These are phyloP conservation scores for Sutorius eximius DNA, from an alignment of 1,284 basidiomycete species.

Conservation along the genomic window DNA sequence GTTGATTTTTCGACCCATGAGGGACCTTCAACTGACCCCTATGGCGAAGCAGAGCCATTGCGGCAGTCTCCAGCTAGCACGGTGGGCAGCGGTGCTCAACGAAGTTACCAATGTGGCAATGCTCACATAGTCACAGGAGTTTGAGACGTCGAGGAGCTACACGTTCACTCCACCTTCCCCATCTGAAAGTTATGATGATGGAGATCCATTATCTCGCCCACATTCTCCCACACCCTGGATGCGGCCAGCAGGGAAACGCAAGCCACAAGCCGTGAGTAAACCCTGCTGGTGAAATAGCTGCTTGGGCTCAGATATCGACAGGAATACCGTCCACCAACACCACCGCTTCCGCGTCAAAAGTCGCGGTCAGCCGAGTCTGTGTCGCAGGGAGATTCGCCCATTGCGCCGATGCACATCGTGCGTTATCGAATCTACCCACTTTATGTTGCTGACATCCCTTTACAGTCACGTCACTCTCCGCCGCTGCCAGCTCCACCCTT, in stretches of 20 bases:
- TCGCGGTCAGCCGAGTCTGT: slow-evolving; percentile 29
- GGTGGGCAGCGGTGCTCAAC: slow-evolving; percentile 34
- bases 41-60: slow-evolving; percentile 36
- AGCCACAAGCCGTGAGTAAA: slow-evolving; percentile 36
- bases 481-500: slow-evolving; percentile 29
- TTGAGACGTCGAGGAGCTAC: slow-evolving; percentile 34
- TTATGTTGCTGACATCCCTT: slow-evolving; percentile 5
- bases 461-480: slow-evolving; percentile 32
- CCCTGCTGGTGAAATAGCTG: neutral
- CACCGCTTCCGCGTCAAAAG: slow-evolving; percentile 47
- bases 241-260: slow-evolving; percentile 32
- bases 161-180: slow-evolving; percentile 37
- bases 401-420: slow-evolving; percentile 29
- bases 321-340: slow-evolving; percentile 58
- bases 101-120: slow-evolving; percentile 27
- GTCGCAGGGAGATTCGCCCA: slow-evolving; percentile 33
- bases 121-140: slow-evolving; percentile 37
- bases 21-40: slow-evolving; percentile 27
- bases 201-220: slow-evolving; percentile 37
- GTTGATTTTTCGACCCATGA: slow-evolving; percentile 37
- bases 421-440: neutral
- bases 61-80: slow-evolving; percentile 38
- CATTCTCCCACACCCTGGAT: slow-evolving; percentile 37
- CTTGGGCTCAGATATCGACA: slow-evolving; percentile 23
- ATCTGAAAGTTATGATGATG: slow-evolving; percentile 36